Evolutionary conservation across 192 early-diverging fungal species (phyloP), one percentile per base, ranked within the genome.

Genomic region (Dissophora globulifera): DNA sequence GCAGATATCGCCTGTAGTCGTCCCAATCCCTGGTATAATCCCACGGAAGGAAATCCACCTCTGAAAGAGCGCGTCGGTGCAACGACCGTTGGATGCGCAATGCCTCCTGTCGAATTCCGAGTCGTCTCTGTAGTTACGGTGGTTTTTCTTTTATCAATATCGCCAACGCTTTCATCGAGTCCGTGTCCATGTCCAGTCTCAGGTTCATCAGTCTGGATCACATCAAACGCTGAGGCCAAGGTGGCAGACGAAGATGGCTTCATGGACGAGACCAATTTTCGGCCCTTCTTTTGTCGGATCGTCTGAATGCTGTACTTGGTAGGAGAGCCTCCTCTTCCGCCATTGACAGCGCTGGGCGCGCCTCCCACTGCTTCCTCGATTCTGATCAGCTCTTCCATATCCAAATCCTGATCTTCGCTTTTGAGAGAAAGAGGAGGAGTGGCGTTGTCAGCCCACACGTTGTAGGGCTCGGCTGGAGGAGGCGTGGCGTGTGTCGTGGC

Each of bases 241-340:
- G 43, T 13, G 16, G 11, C 26, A 16, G 51, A 27, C 19, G 41
- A 43, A 27, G 41, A 42, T 16, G 55, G 12, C 20, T 17, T 40
- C 60, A 71, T 71, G 45, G 69, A 33, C 19, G 69, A 71, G 26
- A 56, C 35, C 47, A 71, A 50, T 26, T 57, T 42, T 7, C 69
- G 69, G 10, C 69, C 69, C 51, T 71, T 71, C 60, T 71, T 71
- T 32, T 61, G 69, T 3, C 69, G 58, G 38, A 71, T 71, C 17
- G 69, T 71, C 22, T 62, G 60, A 2, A 40, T 12, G 19, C 69
- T 71, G 29, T 62, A 71, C 9, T 43, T 33, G 1, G 58, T 46
- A 0, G 66, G 56, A 3, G 56, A 59, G 8, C 40, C 43, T 7
- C 66, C 47, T 15, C 20, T 45, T 26, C 25, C 29, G 27, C 48